These are phyloP conservation scores for Purshia tridentata DNA, from an alignment of 306 rosid genomes.

Conservation along the genomic window DNA sequence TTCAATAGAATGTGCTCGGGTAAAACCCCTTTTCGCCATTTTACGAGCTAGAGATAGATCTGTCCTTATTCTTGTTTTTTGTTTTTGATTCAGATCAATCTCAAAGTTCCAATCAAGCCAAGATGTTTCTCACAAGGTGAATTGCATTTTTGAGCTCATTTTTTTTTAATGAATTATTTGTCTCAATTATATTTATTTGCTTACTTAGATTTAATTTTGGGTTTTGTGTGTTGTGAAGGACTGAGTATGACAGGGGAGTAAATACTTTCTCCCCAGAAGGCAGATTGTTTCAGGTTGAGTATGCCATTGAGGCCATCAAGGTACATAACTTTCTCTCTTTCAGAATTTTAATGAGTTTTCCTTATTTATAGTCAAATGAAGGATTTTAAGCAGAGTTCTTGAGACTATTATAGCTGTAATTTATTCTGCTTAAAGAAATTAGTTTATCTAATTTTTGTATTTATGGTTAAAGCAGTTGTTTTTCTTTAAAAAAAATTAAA, in stretches of 20 bases:
- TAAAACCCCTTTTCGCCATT: neutral
- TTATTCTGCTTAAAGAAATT: neutral
- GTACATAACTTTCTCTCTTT: constrained; percentile 26
- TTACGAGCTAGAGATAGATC: constrained; percentile 14
- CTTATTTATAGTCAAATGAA: neutral
- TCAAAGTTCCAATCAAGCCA: constrained; percentile 27
- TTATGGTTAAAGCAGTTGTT: neutral
- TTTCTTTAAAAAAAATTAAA: neutral
- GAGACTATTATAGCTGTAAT: neutral
- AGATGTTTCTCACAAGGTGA: constrained; percentile 93
- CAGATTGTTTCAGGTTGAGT: constrained; percentile 94
- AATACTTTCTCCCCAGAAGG: constrained; percentile 98
- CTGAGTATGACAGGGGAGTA: constrained; percentile 98
- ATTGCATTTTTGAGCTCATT: constrained; percentile 7
- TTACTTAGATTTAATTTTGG: constrained; percentile 8
- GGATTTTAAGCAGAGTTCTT: neutral
- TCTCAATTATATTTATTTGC: neutral
- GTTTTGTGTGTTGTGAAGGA: constrained; percentile 40
- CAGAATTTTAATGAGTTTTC: neutral
- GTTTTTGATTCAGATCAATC: constrained; percentile 18
- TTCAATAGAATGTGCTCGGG: neutral
- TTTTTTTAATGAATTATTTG: neutral
- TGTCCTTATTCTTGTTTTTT: neutral
- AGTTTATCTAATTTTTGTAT: neutral
- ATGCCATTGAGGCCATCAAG: constrained; percentile 98